Evolutionary conservation across 2,329 filamentous ascomycete genomes (phyloP).

Genomic region (Alternaria gansuensis): DNA sequence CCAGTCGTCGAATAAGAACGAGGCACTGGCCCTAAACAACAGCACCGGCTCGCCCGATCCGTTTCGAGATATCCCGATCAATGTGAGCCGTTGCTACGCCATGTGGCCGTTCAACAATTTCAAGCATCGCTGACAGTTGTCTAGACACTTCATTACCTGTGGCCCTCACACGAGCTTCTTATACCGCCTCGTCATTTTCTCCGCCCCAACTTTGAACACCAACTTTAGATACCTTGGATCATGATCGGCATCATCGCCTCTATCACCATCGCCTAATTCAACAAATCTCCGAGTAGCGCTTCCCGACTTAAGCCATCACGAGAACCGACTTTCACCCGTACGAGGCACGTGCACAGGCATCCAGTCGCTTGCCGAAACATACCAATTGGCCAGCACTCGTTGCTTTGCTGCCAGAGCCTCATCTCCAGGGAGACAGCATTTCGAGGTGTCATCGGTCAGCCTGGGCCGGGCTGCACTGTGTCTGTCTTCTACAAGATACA

Average conservation of each 20-base stretch:
- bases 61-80: slow-evolving; percentile 44
- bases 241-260: slow-evolving; percentile 33
- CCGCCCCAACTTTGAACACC: slow-evolving; percentile 13
- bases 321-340: slow-evolving; percentile 46
- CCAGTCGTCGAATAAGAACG: slow-evolving; percentile 48
- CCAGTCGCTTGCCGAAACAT: slow-evolving; percentile 33
- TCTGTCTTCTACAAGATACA: slow-evolving; percentile 43
- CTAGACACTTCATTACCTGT: slow-evolving; percentile 32
- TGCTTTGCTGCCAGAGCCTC: slow-evolving; percentile 37
- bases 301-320: slow-evolving; percentile 41
- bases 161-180: slow-evolving; percentile 32
- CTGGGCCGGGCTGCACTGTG: slow-evolving; percentile 47
- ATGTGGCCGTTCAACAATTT: slow-evolving; percentile 24
- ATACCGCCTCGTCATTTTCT: slow-evolving; percentile 32
- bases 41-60: slow-evolving; percentile 43
- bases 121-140: slow-evolving; percentile 40
- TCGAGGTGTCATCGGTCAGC: slow-evolving; percentile 42
- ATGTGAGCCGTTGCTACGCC: slow-evolving; percentile 37
- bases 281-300: slow-evolving; percentile 45
- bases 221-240: slow-evolving; percentile 31
- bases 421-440: slow-evolving; percentile 38
- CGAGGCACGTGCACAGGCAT: slow-evolving; percentile 38
- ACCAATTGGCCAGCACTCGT: slow-evolving; percentile 47
- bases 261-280: slow-evolving; percentile 40
- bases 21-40: slow-evolving; percentile 36